Percentiles rank a stretch among this genome's conserved stretches.
Conservation (phyloP, 2,329 filamentous ascomycete genomes). For the Thelonectria blattea region DNA sequence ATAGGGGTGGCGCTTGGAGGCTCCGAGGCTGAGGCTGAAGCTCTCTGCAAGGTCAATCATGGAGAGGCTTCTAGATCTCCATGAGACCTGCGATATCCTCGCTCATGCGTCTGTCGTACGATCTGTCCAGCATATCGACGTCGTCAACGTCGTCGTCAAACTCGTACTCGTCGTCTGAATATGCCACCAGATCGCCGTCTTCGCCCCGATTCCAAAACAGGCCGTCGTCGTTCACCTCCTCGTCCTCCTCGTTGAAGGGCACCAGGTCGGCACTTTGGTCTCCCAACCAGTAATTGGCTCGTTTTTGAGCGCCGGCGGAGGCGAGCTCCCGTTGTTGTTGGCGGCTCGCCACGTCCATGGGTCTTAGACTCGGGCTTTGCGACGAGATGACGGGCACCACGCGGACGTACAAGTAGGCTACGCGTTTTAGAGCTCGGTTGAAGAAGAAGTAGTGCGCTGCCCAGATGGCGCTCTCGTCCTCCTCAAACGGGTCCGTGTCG, state of each 20-base stretch:
- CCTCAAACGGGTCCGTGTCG: slow-evolving; percentile 87
- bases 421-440: slow-evolving; percentile 88
- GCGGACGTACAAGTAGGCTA: slow-evolving; percentile 91
- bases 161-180: slow-evolving; percentile 55
- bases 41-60: not conserved
- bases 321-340: slow-evolving; percentile 40
- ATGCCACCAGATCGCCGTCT: slow-evolving; percentile 62
- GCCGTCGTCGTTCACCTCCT: slow-evolving; percentile 56
- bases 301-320: slow-evolving; percentile 61
- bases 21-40: not conserved
- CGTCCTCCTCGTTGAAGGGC: slow-evolving; percentile 52
- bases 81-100: slow-evolving; percentile 68
- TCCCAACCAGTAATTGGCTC: slow-evolving; percentile 88
- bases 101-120: slow-evolving; percentile 61
- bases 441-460: slow-evolving; percentile 97
- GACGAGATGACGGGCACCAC: slow-evolving; percentile 79
- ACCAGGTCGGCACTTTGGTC: slow-evolving; percentile 62
- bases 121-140: slow-evolving; percentile 48
- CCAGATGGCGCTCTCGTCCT: slow-evolving; percentile 94
- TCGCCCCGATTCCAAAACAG: slow-evolving; percentile 64
- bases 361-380: slow-evolving; percentile 59
- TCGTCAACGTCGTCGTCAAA: slow-evolving; percentile 55
- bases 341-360: slow-evolving; percentile 40
- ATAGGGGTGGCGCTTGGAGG: not conserved
- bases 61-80: slow-evolving; percentile 57